Percentiles rank a stretch among this genome's conserved stretches.
Evolutionary conservation across 495 filamentous ascomycete genomes (phyloP).

Genomic region (Xylaria scruposa): DNA sequence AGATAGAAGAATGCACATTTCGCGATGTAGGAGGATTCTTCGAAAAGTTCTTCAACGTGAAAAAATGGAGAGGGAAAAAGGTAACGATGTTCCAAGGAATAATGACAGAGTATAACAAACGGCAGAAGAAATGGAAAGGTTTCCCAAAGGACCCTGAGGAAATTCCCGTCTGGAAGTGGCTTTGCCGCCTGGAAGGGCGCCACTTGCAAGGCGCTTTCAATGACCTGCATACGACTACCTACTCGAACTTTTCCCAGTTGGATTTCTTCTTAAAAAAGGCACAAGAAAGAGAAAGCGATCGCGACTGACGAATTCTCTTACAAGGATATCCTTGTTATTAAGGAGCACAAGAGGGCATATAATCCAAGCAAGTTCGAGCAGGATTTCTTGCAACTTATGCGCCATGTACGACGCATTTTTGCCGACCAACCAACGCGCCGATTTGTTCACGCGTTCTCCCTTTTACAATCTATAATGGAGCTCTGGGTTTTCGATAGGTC

Average conservation of each 20-base stretch:
- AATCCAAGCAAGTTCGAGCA: not conserved
- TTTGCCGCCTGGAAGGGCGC: constrained; percentile 11
- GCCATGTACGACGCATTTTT: constrained; percentile 21
- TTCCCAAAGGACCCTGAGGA: constrained; percentile 13
- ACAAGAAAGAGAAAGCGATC: not conserved
- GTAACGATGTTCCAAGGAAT: not conserved
- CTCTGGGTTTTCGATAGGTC: constrained; percentile 50
- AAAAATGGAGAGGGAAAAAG: constrained; percentile 15
- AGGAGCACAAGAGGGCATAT: not conserved
- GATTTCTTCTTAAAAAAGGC: constrained; percentile 22
- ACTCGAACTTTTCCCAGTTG: constrained; percentile 14
- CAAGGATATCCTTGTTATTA: constrained; percentile 18
- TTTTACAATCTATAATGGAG: constrained; percentile 39
- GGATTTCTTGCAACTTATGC: constrained; percentile 6
- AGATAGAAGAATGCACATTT: constrained; percentile 18
- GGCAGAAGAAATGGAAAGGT: constrained; percentile 10
- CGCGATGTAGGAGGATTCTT: constrained; percentile 15
- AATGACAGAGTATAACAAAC: constrained; percentile 1
- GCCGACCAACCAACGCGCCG: constrained; percentile 30
- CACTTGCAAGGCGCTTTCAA: not conserved
- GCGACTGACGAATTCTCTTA: constrained; percentile 5
- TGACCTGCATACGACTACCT: constrained; percentile 9
- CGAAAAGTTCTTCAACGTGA: constrained; percentile 19
- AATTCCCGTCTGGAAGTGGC: constrained; percentile 14
- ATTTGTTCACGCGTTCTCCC: constrained; percentile 42